These are phyloP conservation scores for Leishmania arabica DNA, from an alignment of 208 protist species.

Conservation along the genomic window DNA sequence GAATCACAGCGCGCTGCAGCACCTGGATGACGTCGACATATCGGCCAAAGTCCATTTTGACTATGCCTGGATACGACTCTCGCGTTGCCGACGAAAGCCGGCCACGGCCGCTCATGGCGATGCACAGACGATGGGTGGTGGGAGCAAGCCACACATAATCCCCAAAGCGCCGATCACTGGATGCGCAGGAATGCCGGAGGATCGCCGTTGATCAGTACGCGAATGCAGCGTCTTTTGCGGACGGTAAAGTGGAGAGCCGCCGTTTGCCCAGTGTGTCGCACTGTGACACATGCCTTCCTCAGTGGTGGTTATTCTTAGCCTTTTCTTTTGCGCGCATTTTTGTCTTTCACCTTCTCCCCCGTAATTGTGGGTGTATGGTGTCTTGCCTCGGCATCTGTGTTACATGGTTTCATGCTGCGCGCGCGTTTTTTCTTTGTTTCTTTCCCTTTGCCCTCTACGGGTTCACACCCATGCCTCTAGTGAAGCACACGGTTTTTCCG, in stretches of 20 bases:
- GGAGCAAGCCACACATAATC: neutral
- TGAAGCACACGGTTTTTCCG: no score
- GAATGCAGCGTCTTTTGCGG: neutral
- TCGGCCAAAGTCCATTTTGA: neutral
- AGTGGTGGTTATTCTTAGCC: neutral
- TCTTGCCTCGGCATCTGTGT: no score
- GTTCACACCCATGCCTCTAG: no score
- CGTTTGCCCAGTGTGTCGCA: neutral
- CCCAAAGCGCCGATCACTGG: neutral
- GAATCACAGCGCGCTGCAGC: neutral
- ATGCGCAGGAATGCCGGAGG: neutral
- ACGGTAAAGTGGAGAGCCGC: neutral
- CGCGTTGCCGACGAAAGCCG: neutral
- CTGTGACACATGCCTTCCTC: no score
- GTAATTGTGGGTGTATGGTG: neutral
- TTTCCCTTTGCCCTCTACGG: no score
- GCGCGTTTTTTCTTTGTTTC: no score
- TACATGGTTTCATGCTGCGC: no score
- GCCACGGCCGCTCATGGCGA: neutral
- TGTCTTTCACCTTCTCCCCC: neutral
- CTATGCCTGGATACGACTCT: neutral
- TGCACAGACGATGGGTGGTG: neutral
- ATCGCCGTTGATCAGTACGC: neutral
- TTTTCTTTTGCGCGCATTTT: neutral
- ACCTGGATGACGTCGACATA: neutral